Evolutionary conservation across 2,329 filamentous ascomycete genomes (phyloP).

Genomic region (Ophiostoma perfectum): DNA sequence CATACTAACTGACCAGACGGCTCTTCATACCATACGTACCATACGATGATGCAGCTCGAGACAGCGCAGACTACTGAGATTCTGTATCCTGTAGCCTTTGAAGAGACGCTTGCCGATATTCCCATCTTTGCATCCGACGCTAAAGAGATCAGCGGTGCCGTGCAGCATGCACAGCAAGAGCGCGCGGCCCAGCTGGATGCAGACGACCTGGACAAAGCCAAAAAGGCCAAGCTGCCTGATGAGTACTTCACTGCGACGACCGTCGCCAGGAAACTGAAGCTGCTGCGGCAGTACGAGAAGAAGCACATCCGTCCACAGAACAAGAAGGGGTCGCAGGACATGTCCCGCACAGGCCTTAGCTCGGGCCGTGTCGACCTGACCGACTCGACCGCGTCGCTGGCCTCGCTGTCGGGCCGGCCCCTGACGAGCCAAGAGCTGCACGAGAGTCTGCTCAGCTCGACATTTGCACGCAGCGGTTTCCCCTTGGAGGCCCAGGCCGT

Average conservation of each 20-base stretch:
- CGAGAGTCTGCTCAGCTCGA: constrained; percentile 47
- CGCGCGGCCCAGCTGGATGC: constrained; percentile 31
- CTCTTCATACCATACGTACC: constrained; percentile 41
- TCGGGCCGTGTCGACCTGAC: constrained; percentile 16
- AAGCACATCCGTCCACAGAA: constrained; percentile 23
- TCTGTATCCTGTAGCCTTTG: constrained; percentile 50
- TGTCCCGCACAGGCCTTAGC: not conserved
- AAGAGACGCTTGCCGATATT: constrained; percentile 48
- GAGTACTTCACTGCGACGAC: constrained; percentile 40
- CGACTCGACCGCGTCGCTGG: constrained; percentile 25
- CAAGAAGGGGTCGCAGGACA: not conserved
- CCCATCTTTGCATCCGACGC: constrained; percentile 54
- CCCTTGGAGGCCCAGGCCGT: constrained; percentile 48
- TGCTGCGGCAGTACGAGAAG: constrained; percentile 38
- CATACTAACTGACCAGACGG: not conserved
- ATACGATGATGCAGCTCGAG: constrained; percentile 55
- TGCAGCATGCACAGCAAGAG: constrained; percentile 38
- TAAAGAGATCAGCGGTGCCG: constrained; percentile 39
- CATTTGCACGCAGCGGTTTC: constrained; percentile 42
- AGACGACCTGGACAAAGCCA: constrained; percentile 37
- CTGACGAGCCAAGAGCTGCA: constrained; percentile 47
- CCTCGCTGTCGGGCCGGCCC: constrained; percentile 22
- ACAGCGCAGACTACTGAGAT: constrained; percentile 47
- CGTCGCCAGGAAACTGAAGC: constrained; percentile 46
- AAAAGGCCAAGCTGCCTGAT: constrained; percentile 35